Conservation (phyloP, 441 rosid species). For the Omphalea diandra region DNA sequence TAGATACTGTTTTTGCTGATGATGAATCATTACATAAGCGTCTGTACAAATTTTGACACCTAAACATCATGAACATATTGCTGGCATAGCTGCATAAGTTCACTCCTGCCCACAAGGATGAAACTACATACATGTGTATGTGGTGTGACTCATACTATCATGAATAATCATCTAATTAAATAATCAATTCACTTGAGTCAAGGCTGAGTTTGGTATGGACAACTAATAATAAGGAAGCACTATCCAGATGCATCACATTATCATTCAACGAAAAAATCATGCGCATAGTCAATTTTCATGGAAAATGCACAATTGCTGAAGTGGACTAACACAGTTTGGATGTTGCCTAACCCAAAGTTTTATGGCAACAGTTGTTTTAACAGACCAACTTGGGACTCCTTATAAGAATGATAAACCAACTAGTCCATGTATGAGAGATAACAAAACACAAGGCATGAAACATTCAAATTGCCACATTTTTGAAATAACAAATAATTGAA, state of each 20-base stretch:
- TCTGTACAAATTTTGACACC: neutral
- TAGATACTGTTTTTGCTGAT: neutral
- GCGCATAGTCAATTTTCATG: neutral
- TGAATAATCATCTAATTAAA: no score
- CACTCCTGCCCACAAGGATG: neutral
- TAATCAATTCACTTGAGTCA: no score
- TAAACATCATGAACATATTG: no score
- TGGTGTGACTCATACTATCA: no score
- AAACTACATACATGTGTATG: no score
- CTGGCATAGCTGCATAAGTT: no score
- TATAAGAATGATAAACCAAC: neutral
- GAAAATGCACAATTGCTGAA: neutral
- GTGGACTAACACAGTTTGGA: neutral
- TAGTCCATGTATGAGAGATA: neutral
- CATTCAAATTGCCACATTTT: neutral
- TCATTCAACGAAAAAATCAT: neutral
- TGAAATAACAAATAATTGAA: neutral
- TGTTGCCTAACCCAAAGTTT: neutral
- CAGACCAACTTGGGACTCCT: neutral
- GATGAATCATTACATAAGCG: neutral
- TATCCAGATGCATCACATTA: neutral
- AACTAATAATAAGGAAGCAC: no score
- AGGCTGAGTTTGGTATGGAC: no score
- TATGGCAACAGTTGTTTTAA: neutral
- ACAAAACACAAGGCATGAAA: neutral